phyloP scores from a whole-genome alignment of 139 green algal species.

The Picochlorum sp. region DNA sequence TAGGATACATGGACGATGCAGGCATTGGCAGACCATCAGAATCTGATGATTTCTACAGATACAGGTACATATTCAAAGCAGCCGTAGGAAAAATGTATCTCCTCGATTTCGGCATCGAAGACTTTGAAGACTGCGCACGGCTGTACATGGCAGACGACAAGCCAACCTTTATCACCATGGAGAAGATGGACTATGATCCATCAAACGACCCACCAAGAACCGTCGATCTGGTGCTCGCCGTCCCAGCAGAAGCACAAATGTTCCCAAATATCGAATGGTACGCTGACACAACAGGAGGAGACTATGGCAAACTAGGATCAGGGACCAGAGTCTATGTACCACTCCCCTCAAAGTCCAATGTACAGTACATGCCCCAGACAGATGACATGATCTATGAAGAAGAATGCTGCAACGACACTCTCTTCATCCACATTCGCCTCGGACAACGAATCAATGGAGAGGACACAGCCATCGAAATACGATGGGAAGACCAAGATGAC shows the following conservation, averaged over 20 bases:
- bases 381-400: neutral
- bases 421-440: neutral
- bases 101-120: neutral
- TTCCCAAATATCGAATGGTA: neutral
- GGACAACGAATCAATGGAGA: neutral
- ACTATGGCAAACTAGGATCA: conserved; percentile 2
- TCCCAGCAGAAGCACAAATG: neutral
- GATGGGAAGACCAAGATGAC: neutral
- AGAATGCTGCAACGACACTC: neutral
- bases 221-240: neutral
- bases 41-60: conserved; percentile 2
- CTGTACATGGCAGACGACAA: conserved; percentile 1
- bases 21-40: neutral
- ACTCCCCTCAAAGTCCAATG: neutral
- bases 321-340: neutral
- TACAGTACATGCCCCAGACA: neutral
- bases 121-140: conserved; percentile 1
- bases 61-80: neutral
- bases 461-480: neutral
- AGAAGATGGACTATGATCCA: conserved; percentile 1
- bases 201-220: neutral
- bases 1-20: neutral
- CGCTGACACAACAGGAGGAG: neutral
- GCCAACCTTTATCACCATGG: neutral
- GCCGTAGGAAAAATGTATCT: neutral